Conservation (phyloP, 441 rosid species). For the Raphanus hybrid region DNA sequence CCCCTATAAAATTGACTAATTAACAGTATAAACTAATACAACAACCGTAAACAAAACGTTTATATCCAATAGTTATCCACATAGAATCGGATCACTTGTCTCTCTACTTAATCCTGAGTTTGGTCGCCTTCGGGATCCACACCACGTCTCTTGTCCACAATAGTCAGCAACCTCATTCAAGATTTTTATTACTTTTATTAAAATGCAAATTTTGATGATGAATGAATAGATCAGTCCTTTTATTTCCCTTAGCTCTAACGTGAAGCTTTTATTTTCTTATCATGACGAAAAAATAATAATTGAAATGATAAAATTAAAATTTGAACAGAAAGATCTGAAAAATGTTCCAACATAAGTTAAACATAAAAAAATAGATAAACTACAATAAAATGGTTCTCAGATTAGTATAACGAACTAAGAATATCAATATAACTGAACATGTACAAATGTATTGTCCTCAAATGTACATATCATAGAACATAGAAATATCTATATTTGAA, state of each 20-base stretch:
- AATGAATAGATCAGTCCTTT: background rate
- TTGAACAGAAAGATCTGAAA: background rate
- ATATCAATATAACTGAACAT: background rate
- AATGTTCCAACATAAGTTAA: background rate
- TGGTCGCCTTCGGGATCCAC: conserved; percentile 42
- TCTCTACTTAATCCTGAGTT: conserved; percentile 21
- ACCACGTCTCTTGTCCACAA: conserved; percentile 42
- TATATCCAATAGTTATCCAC: conserved; percentile 41
- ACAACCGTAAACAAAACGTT: conserved; percentile 21
- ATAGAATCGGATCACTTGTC: conserved; percentile 20
- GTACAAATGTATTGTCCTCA: background rate
- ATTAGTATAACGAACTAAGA: background rate
- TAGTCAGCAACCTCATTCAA: conserved; percentile 9
- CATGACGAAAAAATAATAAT: background rate
- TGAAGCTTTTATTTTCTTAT: conserved; percentile 1
- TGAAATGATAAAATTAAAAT: background rate
- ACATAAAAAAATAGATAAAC: background rate
- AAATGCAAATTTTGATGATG: conserved; percentile 4
- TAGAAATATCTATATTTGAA: background rate
- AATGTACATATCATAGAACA: background rate
- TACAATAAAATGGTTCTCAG: background rate
- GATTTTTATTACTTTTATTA: background rate
- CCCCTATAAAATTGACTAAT: conserved; percentile 35
- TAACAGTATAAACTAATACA: conserved; percentile 34
- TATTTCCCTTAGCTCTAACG: background rate